These are phyloP conservation scores for Monilinia aucupariae DNA, from an alignment of 2,329 filamentous ascomycete species.

Conservation along the genomic window DNA sequence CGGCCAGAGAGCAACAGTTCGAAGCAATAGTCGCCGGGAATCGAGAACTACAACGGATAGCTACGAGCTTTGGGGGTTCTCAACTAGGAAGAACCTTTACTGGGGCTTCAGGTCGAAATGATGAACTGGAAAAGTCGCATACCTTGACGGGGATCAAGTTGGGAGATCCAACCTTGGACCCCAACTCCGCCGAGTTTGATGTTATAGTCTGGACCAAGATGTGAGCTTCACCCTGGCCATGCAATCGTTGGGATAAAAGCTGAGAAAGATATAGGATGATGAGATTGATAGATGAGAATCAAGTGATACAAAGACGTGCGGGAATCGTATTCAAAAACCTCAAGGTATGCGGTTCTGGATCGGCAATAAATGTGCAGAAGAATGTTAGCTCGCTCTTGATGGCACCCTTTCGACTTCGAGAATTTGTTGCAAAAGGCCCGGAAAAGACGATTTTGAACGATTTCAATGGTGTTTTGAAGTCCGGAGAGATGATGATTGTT, in stretches of 20 bases:
- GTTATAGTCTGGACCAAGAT: slow-evolving; percentile 27
- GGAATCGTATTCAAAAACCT: slow-evolving; percentile 62
- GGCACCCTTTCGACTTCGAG: slow-evolving; percentile 51
- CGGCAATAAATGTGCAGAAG: slow-evolving; percentile 62
- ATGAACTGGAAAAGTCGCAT: slow-evolving; percentile 24
- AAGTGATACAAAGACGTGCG: slow-evolving; percentile 47
- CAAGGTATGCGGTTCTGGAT: slow-evolving; percentile 60
- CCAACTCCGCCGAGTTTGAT: slow-evolving; percentile 37
- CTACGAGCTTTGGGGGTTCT: slow-evolving; percentile 24
- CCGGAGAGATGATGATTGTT: slow-evolving; percentile 63
- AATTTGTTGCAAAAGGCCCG: slow-evolving; percentile 48
- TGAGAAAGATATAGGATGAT: slow-evolving; percentile 24
- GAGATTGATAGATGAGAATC: slow-evolving; percentile 49
- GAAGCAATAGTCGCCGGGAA: slow-evolving; percentile 28
- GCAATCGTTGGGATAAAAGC: not conserved
- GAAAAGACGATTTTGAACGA: slow-evolving; percentile 56
- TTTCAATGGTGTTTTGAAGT: slow-evolving; percentile 59
- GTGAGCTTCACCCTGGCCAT: slow-evolving; percentile 16
- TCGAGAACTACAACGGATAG: slow-evolving; percentile 28
- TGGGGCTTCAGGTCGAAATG: not conserved
- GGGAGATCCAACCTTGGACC: slow-evolving; percentile 48
- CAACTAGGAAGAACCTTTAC: slow-evolving; percentile 19
- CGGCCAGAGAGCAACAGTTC: slow-evolving; percentile 24
- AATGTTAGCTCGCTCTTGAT: slow-evolving; percentile 57
- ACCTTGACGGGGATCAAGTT: slow-evolving; percentile 38